phyloP scores from a whole-genome alignment of 2,329 filamentous ascomycete genomes.

The Exophiala phaeomuriformis region DNA sequence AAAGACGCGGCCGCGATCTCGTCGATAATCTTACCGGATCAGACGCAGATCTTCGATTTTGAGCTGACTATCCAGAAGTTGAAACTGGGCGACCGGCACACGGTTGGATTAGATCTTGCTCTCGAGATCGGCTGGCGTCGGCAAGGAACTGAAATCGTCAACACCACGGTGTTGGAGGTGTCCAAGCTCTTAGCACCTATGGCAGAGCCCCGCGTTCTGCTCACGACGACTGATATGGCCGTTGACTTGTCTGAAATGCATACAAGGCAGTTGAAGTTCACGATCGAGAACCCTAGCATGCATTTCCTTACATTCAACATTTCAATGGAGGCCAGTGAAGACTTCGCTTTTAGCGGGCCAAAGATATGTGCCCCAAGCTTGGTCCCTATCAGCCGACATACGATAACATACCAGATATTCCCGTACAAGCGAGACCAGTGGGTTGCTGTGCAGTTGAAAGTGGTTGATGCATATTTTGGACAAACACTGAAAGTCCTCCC shows the following conservation, averaged over 20 bases:
- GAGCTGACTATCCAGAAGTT: slow-evolving; percentile 66
- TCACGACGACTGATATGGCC: slow-evolving; percentile 8
- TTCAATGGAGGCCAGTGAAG: slow-evolving; percentile 82
- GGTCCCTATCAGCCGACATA: slow-evolving; percentile 69
- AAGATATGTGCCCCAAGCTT: slow-evolving; percentile 75
- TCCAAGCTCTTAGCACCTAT: slow-evolving; percentile 74
- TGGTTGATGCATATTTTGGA: slow-evolving; percentile 87
- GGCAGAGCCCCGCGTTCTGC: slow-evolving; percentile 76
- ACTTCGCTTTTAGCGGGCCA: slow-evolving; percentile 85
- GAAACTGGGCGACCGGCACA: slow-evolving; percentile 72
- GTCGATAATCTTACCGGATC: slow-evolving; percentile 52
- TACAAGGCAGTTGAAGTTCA: slow-evolving; percentile 43
- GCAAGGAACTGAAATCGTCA: slow-evolving; percentile 37
- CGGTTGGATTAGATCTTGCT: slow-evolving; percentile 65
- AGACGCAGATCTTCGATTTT: slow-evolving; percentile 65
- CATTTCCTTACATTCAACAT: slow-evolving; percentile 93
- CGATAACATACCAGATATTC: slow-evolving; percentile 66
- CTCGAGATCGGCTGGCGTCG: slow-evolving; percentile 74
- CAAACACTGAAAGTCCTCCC: slow-evolving; percentile 76
- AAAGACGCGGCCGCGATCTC: slow-evolving; percentile 10
- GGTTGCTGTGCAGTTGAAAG: slow-evolving; percentile 65
- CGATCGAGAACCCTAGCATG: slow-evolving; percentile 85
- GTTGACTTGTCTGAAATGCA: neutral
- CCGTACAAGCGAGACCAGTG: slow-evolving; percentile 53
- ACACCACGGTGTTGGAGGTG: slow-evolving; percentile 64